These are phyloP conservation scores for Saturnispora quitensis DNA, from an alignment of 805 yeast species.

Conservation along the genomic window DNA sequence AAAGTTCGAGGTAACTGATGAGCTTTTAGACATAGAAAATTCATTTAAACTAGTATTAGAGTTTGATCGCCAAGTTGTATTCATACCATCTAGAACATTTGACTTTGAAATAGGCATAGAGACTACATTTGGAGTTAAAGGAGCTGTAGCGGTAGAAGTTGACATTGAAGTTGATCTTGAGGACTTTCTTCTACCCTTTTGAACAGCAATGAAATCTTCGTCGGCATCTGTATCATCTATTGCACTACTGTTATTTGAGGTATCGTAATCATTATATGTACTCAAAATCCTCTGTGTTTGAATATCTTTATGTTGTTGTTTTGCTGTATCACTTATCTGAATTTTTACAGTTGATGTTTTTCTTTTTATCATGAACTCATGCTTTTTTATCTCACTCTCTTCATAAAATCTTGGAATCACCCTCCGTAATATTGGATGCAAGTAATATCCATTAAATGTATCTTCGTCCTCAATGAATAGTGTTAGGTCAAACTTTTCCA, in stretches of 20 bases:
- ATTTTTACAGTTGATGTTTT: constrained; percentile 5
- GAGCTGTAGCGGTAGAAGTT: not conserved
- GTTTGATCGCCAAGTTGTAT: not conserved
- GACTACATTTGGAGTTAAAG: not conserved
- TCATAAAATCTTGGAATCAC: constrained; percentile 19
- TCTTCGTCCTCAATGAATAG: constrained; percentile 29
- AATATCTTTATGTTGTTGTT: constrained; percentile 1
- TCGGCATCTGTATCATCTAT: constrained; percentile 15
- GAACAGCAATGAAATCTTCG: constrained; percentile 27
- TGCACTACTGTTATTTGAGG: constrained; percentile 13
- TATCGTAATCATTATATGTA: constrained; percentile 1
- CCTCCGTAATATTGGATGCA: constrained; percentile 27
- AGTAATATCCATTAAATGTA: constrained; percentile 33
- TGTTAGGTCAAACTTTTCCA: constrained; percentile 22
- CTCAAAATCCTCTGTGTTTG: not conserved
- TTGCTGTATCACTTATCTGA: constrained; percentile 10
- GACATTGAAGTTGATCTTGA: constrained; percentile 1
- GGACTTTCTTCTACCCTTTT: constrained; percentile 26
- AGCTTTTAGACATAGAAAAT: not conserved
- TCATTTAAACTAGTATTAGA: not conserved
- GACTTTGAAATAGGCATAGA: not conserved
- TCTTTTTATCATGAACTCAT: not conserved
- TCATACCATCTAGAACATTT: not conserved
- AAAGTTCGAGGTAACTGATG: not conserved
- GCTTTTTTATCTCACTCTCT: constrained; percentile 9